phyloP scores from a whole-genome alignment of 768 basidiomycete genomes.

The Mycena rosella region DNA sequence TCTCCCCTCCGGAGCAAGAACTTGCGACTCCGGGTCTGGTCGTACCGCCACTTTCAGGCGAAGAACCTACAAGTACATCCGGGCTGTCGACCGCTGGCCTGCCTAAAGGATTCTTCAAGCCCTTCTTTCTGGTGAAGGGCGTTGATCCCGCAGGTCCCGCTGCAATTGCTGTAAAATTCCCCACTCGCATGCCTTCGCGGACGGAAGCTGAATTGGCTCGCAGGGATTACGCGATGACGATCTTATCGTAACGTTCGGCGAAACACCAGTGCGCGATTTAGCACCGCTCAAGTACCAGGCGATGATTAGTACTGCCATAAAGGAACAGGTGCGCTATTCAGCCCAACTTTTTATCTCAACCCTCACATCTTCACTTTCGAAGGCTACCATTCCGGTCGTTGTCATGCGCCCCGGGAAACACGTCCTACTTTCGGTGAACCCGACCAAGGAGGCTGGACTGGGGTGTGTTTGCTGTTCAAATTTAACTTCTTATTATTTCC shows the following conservation, averaged over 20 bases:
- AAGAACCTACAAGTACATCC: conserved; percentile 2
- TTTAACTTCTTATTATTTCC: background rate
- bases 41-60: background rate
- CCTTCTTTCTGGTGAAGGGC: conserved; percentile 32
- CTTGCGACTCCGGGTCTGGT: conserved; percentile 31
- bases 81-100: conserved; percentile 30
- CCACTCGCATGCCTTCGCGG: background rate
- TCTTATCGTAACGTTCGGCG: conserved; percentile 34
- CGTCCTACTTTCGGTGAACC: conserved; percentile 21
- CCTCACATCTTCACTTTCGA: background rate
- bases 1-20: conserved; percentile 57
- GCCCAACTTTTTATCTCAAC: background rate
- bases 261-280: conserved; percentile 28
- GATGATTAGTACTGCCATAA: conserved; percentile 26
- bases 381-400: conserved; percentile 31
- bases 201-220: background rate
- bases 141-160: conserved; percentile 30
- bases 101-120: conserved; percentile 36
- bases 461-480: conserved; percentile 25
- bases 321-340: conserved; percentile 18
- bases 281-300: conserved; percentile 30
- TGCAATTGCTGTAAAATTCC: conserved; percentile 24
- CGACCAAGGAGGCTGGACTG: conserved; percentile 24
- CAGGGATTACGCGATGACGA: conserved; percentile 36
- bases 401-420: conserved; percentile 30